Evolutionary conservation across 2,329 filamentous ascomycete genomes (phyloP), one percentile per base, ranked within the genome.

Genomic region (Rhynchosporium agropyri): DNA sequence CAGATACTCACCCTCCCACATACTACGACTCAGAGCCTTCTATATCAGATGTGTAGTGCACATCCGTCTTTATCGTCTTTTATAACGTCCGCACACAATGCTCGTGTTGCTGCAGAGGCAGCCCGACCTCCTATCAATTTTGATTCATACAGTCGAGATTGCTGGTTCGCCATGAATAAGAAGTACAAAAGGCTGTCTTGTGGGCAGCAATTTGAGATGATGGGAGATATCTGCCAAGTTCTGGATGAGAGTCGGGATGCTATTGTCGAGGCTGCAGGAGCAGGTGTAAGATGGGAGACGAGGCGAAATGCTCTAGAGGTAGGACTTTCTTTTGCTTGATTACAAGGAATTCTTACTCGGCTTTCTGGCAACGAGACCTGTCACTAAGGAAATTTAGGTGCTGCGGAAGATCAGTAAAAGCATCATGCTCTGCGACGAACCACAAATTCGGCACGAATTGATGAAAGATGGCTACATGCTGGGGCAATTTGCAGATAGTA

Each of bases 391-490:
- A 28, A 48, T 7, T 2, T 15, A 63, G 61, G 56, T 55, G 1
- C 55, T 65, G 4, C 40, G 60, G 15, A 63, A 65, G 40, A 67
- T 65, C 6, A 49, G 38, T n/a, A 65, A 67, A 26, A 62, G 63
- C 51, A 57, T 65, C 8, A 63, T 63, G 60, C 48, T 63, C 10
- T 66, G 65, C 54, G 57, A 66, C 5, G 62, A 66, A 40, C 57
- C 59, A 20, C 40, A 59, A 42, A 65, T 66, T n/a, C 55, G 62
- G 9, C 58, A 66, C 50, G 67, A 68, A 51, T 26, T 67, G 7
- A 65, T 63, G 61, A 65, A 65, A 45, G 64, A 69, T 51, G 64
- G 63, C 2, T n/a, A 57, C 10, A 54, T 58, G 46, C 56, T 69
- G 45, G 60, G 51, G 5, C 31, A 64, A 20, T 68, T 65, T 49